Base-by-base conservation (phyloP, 805 yeast genomes). In the Dipodascopsis tothii region DNA sequence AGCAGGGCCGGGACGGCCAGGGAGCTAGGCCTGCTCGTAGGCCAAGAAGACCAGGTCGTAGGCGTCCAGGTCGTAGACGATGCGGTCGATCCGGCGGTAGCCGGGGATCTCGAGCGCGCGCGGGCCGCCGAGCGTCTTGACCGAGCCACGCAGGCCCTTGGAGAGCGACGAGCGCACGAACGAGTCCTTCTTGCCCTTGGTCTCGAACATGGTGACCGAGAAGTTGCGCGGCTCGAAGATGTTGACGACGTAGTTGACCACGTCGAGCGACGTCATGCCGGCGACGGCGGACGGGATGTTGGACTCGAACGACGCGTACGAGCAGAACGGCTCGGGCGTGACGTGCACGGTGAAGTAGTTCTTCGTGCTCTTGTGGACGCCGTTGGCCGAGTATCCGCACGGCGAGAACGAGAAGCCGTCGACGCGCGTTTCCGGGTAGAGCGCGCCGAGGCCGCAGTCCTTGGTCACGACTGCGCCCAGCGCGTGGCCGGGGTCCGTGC, bases 301-400 rank as follows among this genome's bases (percentile, higher is more conserved):
- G 18, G 96, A 79, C 62, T 92, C 97, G 63, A 92, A 92, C 6
- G 95, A 84, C 3, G 97, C 97, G 64, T 90, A 90, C 3, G 96
- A 85, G 86, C 94, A 90, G 30, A 90, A 95, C 19, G 70, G 61
- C 61, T 92, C 97, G 0, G 97, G 97, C 0, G 98, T 92, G 34
- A 92, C 84, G 61, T 92, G 97, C 46, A 88, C 70, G 5, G 96
- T 90, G 60, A 82, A 83, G 61, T 80, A 82, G 54, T 71, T 64
- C 58, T 77, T 77, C 20, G 50, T 33, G 54, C 74, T 71, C 34
- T 71, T 74, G 36, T 76, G 69, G 32, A 88, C 69, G 17, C 94
- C 80, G 63, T 90, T 90, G 36, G 96, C 84, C 2, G 96, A 85
- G 59, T 78, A 90, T 5, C 98, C 98, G 62, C 97, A 90, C 1